Percentiles rank a stretch among this genome's conserved stretches.
These are phyloP conservation scores for Elaeis guineensis DNA, from an alignment of 176 grass and related monocot genomes.

Conservation along the genomic window DNA sequence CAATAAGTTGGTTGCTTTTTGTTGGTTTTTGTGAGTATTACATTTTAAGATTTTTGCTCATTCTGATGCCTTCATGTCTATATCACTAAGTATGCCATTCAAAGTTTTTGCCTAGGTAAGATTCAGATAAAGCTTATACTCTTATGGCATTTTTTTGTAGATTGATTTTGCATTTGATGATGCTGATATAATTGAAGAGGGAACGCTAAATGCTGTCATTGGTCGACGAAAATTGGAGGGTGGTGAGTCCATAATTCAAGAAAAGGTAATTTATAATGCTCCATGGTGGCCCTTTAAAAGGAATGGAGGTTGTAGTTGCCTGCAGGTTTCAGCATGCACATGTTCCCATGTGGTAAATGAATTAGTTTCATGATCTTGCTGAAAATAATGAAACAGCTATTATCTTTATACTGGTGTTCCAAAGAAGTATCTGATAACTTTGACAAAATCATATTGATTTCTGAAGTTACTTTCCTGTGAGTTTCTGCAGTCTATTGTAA, in stretches of 20 bases:
- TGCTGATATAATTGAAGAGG: constrained; percentile 68
- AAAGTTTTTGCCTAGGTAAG: too few species aligned
- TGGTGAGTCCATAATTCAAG: constrained; percentile 55
- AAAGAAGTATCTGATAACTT: too few species aligned
- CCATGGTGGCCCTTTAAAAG: too few species aligned
- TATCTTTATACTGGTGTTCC: too few species aligned
- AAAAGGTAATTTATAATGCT: constrained; percentile 42
- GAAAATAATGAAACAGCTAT: too few species aligned
- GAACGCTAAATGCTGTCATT: constrained; percentile 52
- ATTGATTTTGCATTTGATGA: constrained; percentile 94
- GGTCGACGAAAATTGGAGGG: constrained; percentile 54
- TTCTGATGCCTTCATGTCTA: too few species aligned
- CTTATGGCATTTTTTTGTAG: constrained; percentile 33
- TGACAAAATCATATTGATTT: neutral
- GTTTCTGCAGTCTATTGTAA: constrained; percentile 36
- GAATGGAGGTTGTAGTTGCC: too few species aligned
- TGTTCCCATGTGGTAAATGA: too few species aligned
- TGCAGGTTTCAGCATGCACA: too few species aligned
- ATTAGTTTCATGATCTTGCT: too few species aligned
- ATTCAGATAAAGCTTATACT: constrained; percentile 20
- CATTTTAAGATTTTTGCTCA: neutral
- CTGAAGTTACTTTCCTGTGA: neutral
- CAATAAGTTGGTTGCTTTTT: constrained; percentile 20
- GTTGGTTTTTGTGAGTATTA: constrained; percentile 17
- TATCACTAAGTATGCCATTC: too few species aligned